Evolutionary conservation across 1,284 basidiomycete genomes (phyloP).

Genomic region (Agroathelia rolfsii): DNA sequence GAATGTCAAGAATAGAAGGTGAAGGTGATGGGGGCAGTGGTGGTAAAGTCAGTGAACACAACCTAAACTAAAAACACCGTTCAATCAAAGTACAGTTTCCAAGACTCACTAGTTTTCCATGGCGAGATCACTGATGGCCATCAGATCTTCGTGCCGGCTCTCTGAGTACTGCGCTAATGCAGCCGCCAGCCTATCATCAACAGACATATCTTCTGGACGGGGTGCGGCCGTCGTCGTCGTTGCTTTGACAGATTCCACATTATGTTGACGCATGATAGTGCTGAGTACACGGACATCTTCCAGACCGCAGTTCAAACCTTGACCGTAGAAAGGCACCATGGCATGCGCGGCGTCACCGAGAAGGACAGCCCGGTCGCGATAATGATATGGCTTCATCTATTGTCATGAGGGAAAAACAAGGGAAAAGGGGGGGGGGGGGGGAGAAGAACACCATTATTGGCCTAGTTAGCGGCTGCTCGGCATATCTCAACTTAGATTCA

Average conservation of each 20-base stretch:
- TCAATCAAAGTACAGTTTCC: too few relatives aligned
- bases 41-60: too few relatives aligned
- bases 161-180: slow-evolving; percentile 75
- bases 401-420: slow-evolving; percentile 10
- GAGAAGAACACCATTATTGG: too few relatives aligned
- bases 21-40: too few relatives aligned
- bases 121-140: slow-evolving; percentile 86
- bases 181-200: slow-evolving; percentile 48
- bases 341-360: slow-evolving; percentile 94
- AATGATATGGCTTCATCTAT: slow-evolving; percentile 83
- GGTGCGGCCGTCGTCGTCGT: slow-evolving; percentile 18
- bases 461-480: too few relatives aligned
- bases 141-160: slow-evolving; percentile 77
- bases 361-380: slow-evolving; percentile 79
- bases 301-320: slow-evolving; percentile 95
- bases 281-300: slow-evolving; percentile 92
- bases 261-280: slow-evolving; percentile 61
- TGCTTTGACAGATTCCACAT: slow-evolving; percentile 53
- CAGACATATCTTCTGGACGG: slow-evolving; percentile 27
- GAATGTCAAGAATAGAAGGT: too few relatives aligned
- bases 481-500: too few relatives aligned
- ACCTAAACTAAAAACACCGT: too few relatives aligned
- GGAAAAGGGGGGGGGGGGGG: too few relatives aligned
- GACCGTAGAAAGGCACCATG: slow-evolving; percentile 98
- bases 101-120: slow-evolving; percentile 88